Evolutionary conservation across 1,284 basidiomycete genomes (phyloP), one percentile per base, ranked within the genome.

Genomic region (Moesziomyces antarcticus): DNA sequence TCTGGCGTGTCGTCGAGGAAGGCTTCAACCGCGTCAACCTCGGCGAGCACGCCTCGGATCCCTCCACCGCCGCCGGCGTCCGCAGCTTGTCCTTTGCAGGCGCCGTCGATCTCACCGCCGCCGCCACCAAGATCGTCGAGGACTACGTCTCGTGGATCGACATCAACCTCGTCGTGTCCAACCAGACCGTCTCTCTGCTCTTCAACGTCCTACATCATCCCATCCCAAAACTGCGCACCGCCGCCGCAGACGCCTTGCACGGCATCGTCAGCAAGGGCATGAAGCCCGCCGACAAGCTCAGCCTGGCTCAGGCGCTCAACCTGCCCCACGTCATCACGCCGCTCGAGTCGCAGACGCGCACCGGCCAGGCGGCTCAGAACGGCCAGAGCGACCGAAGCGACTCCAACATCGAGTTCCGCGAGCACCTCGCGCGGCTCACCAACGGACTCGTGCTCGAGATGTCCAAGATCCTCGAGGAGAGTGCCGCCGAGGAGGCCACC

Each of bases 131-230:
- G 70, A 93, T 97, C 2, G 92, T 97, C 80, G 92, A 91, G 11
- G 93, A 94, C 44, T 99, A 97, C 85, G 94, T 93, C 73, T 93
- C 94, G 10, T 99, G 97, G 97, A 92, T 99, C 78, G 97, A 99
- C 83, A 95, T 99, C 80, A 93, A 93, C 78, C 87, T 99, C 61
- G 93, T 97, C 30, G 91, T 99, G 67, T 98, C 94, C 1, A 93
- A 92, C 22, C 90, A 89, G 11, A 94, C 94, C 0, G 90, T 99
- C 27, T 89, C 91, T 7, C 86, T 99, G 49, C 88, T 98, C 50
- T 96, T 94, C 84, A 90, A 88, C 44, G 88, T 97, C 27, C 89
- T 99, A 45, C 91, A 91, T n/a, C 79, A 83, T 37, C 56, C 75
- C 44, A 62, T 93, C 21, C 88, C 91, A 1, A 91, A 97, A 71